phyloP scores from a whole-genome alignment of 192 early-diverging fungal genomes.

The Coemansia sp. region DNA sequence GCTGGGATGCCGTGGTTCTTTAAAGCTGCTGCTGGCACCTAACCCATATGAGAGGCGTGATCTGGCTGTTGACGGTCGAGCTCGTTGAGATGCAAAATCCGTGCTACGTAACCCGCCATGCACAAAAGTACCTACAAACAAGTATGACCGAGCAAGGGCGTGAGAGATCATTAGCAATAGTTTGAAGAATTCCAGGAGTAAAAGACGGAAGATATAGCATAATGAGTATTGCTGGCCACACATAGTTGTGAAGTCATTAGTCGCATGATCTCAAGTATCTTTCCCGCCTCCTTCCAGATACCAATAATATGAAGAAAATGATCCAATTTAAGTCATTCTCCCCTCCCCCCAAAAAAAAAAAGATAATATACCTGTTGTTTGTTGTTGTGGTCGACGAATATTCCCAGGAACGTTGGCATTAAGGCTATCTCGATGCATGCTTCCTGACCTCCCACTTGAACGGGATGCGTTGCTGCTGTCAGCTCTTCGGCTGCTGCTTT shows the following conservation, averaged over 20 bases:
- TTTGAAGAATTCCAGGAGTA: no score
- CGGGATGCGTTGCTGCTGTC: constrained; percentile 12
- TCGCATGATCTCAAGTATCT: constrained; percentile 4
- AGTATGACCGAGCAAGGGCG: no score
- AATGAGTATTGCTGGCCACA: no score
- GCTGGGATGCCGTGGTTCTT: constrained; percentile 25
- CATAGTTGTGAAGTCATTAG: background rate
- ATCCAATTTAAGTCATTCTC: no score
- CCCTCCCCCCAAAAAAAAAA: background rate
- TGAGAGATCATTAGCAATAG: no score
- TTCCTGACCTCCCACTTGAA: constrained; percentile 8
- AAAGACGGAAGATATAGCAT: no score
- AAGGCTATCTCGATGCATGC: constrained; percentile 26
- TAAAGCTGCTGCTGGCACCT: constrained; percentile 30
- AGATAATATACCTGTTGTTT: constrained; percentile 6
- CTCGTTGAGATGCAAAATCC: constrained; percentile 25
- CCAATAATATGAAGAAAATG: background rate
- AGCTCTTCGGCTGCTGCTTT: constrained; percentile 12
- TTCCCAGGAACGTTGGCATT: constrained; percentile 16
- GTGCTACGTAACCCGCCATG: constrained; percentile 11
- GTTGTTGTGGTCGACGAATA: constrained; percentile 27
- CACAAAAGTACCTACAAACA: no score
- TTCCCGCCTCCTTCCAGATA: background rate
- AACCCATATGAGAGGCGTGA: constrained; percentile 44
- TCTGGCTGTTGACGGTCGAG: constrained; percentile 32